Percentiles rank a stretch among this genome's conserved stretches.
These are phyloP conservation scores for Oryza brachyantha DNA, from an alignment of 176 grass and related monocot genomes.

Conservation along the genomic window DNA sequence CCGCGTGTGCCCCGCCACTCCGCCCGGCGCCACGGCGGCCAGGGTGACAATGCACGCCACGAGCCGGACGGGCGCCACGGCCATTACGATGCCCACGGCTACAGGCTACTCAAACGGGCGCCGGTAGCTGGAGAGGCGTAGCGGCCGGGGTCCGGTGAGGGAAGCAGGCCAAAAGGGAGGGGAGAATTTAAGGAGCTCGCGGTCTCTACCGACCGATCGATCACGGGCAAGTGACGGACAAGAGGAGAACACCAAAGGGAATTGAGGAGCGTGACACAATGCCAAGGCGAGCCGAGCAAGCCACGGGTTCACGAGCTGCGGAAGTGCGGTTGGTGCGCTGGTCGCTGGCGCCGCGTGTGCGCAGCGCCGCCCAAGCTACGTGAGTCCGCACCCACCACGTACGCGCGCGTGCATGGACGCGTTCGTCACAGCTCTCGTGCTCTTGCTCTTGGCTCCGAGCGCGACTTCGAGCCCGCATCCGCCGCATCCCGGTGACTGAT, in stretches of 20 bases:
- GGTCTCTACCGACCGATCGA: background rate
- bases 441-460: background rate
- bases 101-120: background rate
- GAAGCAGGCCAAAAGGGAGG: background rate
- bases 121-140: constrained; percentile 28
- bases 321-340: constrained; percentile 20
- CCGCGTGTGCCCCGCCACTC: constrained; percentile 44
- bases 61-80: background rate
- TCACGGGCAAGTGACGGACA: constrained; percentile 24
- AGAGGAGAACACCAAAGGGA: constrained; percentile 16
- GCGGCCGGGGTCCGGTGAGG: background rate
- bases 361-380: constrained; percentile 29
- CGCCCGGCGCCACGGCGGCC: background rate
- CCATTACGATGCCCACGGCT: background rate
- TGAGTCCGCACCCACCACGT: background rate
- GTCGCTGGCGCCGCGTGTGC: constrained; percentile 10
- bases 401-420: constrained; percentile 8
- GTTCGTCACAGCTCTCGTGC: constrained; percentile 3
- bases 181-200: constrained; percentile 34
- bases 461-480: background rate
- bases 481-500: constrained; percentile 9
- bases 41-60: background rate
- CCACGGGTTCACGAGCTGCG: constrained; percentile 42
- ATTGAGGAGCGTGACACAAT: constrained; percentile 8
- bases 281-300: background rate